These are phyloP conservation scores for Colletotrichum tanaceti DNA, from an alignment of 2,329 filamentous ascomycete species.

Conservation along the genomic window DNA sequence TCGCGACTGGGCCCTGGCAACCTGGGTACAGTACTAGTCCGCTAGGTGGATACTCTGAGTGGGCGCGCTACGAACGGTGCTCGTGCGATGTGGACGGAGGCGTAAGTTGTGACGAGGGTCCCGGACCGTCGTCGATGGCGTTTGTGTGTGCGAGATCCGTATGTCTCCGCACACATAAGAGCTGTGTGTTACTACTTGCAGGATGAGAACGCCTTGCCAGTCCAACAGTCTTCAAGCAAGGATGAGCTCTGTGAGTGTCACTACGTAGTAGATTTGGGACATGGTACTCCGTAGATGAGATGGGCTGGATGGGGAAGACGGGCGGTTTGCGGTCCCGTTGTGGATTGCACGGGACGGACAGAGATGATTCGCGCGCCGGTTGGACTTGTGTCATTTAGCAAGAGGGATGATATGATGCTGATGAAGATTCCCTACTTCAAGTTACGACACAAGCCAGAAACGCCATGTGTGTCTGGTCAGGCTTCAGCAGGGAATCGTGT, in stretches of 20 bases:
- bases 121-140: background rate
- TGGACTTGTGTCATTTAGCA: constrained; percentile 12
- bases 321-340: constrained; percentile 30
- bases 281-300: no score
- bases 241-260: constrained; percentile 26
- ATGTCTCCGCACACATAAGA: background rate
- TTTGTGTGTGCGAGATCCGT: constrained; percentile 5
- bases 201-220: constrained; percentile 6
- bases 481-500: constrained; percentile 23
- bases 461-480: constrained; percentile 19
- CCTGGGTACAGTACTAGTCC: no score
- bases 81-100: background rate
- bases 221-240: constrained; percentile 26
- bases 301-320: constrained; percentile 16
- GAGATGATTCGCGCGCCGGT: constrained; percentile 34
- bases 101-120: background rate
- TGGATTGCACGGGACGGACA: constrained; percentile 37
- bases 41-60: background rate
- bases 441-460: constrained; percentile 22
- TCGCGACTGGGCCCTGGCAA: constrained; percentile 2
- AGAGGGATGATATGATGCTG: constrained; percentile 38
- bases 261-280: constrained; percentile 25
- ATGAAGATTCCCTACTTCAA: constrained; percentile 3
- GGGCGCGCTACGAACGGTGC: constrained; percentile 4
- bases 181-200: constrained; percentile 21